Conservation (phyloP, 768 basidiomycete genomes). For the Zangia roseola region DNA sequence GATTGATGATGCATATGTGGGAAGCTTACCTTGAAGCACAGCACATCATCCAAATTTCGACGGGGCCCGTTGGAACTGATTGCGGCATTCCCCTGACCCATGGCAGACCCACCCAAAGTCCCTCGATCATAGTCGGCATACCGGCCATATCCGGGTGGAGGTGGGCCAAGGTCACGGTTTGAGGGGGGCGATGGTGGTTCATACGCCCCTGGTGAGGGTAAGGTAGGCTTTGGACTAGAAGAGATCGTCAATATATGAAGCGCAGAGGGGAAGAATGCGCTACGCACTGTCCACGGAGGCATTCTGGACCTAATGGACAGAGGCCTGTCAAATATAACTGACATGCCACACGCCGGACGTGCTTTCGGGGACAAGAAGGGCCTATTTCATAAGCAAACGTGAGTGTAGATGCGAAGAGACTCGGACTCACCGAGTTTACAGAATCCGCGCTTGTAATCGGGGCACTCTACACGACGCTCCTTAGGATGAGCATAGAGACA, state of each 20-base stretch:
- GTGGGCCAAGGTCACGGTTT: slow-evolving; percentile 79
- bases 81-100: slow-evolving; percentile 25
- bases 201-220: slow-evolving; percentile 72
- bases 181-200: slow-evolving; percentile 75
- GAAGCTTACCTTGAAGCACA: slow-evolving; percentile 77
- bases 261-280: neutral
- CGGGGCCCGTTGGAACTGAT: slow-evolving; percentile 44
- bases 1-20: neutral
- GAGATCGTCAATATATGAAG: slow-evolving; percentile 7
- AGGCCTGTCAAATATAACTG: slow-evolving; percentile 90
- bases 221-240: slow-evolving; percentile 70
- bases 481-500: slow-evolving; percentile 96
- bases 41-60: slow-evolving; percentile 78
- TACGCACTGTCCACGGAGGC: slow-evolving; percentile 85
- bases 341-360: slow-evolving; percentile 88
- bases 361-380: slow-evolving; percentile 86
- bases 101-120: slow-evolving; percentile 31
- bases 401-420: slow-evolving; percentile 1
- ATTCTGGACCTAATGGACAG: slow-evolving; percentile 88
- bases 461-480: slow-evolving; percentile 88
- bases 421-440: slow-evolving; percentile 78
- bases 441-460: slow-evolving; percentile 94
- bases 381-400: slow-evolving; percentile 44
- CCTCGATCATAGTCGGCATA: slow-evolving; percentile 74
- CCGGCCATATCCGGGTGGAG: slow-evolving; percentile 89